Evolutionary conservation across 108 stramenopile species (phyloP), one percentile per base, ranked within the genome.

Genomic region (Cyclotella atomus): DNA sequence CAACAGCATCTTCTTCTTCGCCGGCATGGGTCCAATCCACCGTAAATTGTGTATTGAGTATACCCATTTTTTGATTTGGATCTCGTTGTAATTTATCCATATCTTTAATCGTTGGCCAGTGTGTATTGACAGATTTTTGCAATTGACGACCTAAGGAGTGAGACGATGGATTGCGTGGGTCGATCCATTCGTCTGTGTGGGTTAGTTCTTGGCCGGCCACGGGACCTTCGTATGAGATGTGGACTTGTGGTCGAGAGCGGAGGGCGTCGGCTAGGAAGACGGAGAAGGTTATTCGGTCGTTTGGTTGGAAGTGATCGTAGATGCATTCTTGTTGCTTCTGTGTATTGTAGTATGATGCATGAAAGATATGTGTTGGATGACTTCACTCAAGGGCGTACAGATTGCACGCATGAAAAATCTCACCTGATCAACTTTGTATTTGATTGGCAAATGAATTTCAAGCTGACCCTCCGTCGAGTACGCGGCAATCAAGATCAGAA

Each of bases 1-100:
- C 38, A 19, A 44, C 15, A 16, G 52, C 67, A 53, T 81, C 79
- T 34, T 81, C 72, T 0, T 12, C 35, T 38, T 81, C 79, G 20
- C 79, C 79, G 20, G 79, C 71, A 44, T 81, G 68, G 0, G 79
- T 73, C 67, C 68, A 81, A 62, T 81, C 79, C 14, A 73, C 65
- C 1, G 34, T 66, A 7, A 71, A 30, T 12, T 17, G 32, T 0
- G 28, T 45, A 34, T 71, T 47, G 4, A 79, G 24, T 21, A 77
- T 49, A 12, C 69, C 69, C 0, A 64, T 21, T 20, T 62, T 28
- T 23, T 25, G 43, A n/a, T 70, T 59, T 4, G 59, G 59, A 59
- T 56, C 45, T 21, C 54, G 0, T 23, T 59, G 57, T 5, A 45
- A 28, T 0, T 63, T 56, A 46, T 77, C 68, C 6, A 3, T 2